phyloP scores from a whole-genome alignment of 2,329 filamentous ascomycete species.

The Aspergillus piperis region DNA sequence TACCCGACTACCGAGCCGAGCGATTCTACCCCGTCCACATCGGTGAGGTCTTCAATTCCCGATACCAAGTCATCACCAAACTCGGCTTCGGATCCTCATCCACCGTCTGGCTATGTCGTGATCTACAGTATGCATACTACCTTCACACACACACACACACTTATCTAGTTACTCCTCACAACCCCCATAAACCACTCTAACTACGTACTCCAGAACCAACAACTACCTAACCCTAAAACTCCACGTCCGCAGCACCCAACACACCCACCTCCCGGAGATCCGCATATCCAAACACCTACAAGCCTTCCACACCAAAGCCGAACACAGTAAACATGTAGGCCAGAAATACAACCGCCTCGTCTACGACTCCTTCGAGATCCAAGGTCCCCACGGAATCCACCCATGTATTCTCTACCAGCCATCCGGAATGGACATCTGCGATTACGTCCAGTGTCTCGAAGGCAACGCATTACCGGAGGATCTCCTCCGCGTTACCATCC shows the following conservation, averaged over 20 bases:
- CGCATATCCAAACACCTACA: constrained; percentile 28
- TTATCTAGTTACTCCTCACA: too few relatives aligned
- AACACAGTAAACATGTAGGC: constrained; percentile 19
- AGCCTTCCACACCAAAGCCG: constrained; percentile 7
- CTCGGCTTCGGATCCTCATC: neutral
- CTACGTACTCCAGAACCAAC: neutral
- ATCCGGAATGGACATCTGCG: constrained; percentile 20
- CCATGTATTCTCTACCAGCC: constrained; percentile 29
- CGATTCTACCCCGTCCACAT: neutral
- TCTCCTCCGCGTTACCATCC: constrained; percentile 54
- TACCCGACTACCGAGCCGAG: neutral
- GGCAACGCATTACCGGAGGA: constrained; percentile 24
- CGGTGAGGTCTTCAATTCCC: neutral
- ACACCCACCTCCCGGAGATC: constrained; percentile 22
- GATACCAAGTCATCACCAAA: neutral
- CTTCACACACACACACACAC: too few relatives aligned
- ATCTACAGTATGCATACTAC: neutral
- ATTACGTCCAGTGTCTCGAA: constrained; percentile 26
- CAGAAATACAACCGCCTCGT: constrained; percentile 25
- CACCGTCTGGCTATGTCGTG: neutral
- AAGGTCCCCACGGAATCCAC: constrained; percentile 26
- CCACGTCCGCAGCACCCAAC: constrained; percentile 13
- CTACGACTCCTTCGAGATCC: constrained; percentile 33
- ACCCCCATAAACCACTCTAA: neutral
- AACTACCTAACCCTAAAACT: constrained; percentile 17